These are phyloP conservation scores for Talaromyces sp. DNA, from an alignment of 2,329 filamentous ascomycete genomes.

Conservation along the genomic window DNA sequence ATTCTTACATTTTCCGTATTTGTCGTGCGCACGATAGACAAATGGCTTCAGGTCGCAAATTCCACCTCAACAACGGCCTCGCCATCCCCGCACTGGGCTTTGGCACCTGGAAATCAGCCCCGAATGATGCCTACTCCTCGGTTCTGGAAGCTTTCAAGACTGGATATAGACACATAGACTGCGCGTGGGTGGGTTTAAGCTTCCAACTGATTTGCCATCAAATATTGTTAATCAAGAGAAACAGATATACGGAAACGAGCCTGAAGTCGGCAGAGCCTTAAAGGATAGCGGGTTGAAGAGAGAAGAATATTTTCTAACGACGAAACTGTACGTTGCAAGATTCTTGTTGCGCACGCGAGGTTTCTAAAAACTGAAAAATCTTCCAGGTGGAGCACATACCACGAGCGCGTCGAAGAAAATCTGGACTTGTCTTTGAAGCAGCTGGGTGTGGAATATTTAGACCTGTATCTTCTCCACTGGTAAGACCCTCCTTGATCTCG, in stretches of 20 bases:
- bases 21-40: not conserved
- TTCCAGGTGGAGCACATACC: conserved; percentile 67
- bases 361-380: not conserved
- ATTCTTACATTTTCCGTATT: conserved; percentile 25
- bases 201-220: not conserved
- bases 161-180: conserved; percentile 33
- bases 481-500: not conserved
- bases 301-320: conserved; percentile 76
- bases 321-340: conserved; percentile 54
- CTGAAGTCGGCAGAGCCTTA: conserved; percentile 62
- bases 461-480: conserved; percentile 81
- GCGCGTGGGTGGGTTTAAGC: not conserved
- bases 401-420: conserved; percentile 63
- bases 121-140: conserved; percentile 33
- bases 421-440: conserved; percentile 69
- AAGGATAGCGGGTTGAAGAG: conserved; percentile 64
- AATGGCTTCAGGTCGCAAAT: not conserved
- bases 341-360: no score
- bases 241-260: conserved; percentile 74
- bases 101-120: conserved; percentile 36
- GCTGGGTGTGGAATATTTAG: conserved; percentile 74
- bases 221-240: conserved; percentile 49
- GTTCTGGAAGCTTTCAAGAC: conserved; percentile 35
- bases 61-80: not conserved
- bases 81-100: conserved; percentile 20